Percentiles rank a stretch among this genome's conserved stretches.
These are phyloP conservation scores for Nothopassalora personata DNA, from an alignment of 2,329 filamentous ascomycete genomes.

Conservation along the genomic window DNA sequence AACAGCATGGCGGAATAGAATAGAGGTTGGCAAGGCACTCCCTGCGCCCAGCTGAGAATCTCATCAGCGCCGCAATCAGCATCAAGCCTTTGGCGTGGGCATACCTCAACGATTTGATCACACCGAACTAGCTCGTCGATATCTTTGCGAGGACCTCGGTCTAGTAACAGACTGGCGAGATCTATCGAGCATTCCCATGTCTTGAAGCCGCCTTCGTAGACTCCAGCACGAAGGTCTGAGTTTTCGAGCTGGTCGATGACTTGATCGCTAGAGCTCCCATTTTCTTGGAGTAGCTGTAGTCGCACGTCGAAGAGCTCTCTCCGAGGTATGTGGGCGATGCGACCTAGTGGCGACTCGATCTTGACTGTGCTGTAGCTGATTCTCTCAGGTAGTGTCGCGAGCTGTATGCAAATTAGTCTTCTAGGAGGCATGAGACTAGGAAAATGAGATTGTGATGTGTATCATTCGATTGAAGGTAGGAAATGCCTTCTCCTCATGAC, in stretches of 20 bases:
- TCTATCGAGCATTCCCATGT: constrained; percentile 85
- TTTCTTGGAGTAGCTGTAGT: constrained; percentile 72
- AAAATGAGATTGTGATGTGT: no score
- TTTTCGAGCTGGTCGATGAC: constrained; percentile 58
- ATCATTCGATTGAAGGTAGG: no score
- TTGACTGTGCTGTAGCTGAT: constrained; percentile 62
- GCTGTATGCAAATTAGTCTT: constrained; percentile 33
- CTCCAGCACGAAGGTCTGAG: constrained; percentile 71
- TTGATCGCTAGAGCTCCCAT: constrained; percentile 38
- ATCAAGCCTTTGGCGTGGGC: not conserved
- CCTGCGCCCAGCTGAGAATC: constrained; percentile 66
- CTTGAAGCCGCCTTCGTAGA: constrained; percentile 85
- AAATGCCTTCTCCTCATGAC: no score
- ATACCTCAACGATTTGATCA: constrained; percentile 46
- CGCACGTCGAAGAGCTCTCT: constrained; percentile 77
- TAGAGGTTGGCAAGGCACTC: constrained; percentile 66
- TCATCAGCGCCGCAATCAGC: not conserved
- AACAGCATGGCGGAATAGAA: constrained; percentile 61
- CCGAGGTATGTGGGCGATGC: constrained; percentile 56
- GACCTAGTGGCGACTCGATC: constrained; percentile 56
- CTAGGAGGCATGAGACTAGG: not conserved
- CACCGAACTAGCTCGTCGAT: constrained; percentile 46
- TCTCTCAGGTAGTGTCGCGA: constrained; percentile 62
- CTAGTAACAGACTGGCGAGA: constrained; percentile 60
- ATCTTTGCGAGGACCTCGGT: constrained; percentile 45